Conservation (phyloP, 768 basidiomycete species). For the Lactarius akahatsu region DNA sequence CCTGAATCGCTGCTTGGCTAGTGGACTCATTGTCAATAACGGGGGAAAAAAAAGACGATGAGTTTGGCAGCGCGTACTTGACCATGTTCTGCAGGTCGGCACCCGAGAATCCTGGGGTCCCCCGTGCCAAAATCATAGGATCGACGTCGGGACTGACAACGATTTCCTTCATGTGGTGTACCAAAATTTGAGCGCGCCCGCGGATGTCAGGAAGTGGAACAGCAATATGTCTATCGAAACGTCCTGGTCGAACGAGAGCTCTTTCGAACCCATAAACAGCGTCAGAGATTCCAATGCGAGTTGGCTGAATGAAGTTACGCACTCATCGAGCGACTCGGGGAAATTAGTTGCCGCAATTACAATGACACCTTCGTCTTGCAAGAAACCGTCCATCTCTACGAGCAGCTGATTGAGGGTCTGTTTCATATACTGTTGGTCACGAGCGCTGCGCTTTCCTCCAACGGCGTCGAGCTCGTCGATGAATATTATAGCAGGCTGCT, state of each 20-base stretch:
- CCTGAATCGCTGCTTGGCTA: constrained; percentile 91
- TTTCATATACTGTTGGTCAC: constrained; percentile 87
- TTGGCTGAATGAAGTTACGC: constrained; percentile 34
- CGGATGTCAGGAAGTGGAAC: constrained; percentile 95
- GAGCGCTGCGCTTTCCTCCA: constrained; percentile 80
- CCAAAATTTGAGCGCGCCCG: constrained; percentile 89
- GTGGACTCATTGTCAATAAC: constrained; percentile 2
- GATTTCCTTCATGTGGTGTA: constrained; percentile 87
- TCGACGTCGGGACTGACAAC: constrained; percentile 73
- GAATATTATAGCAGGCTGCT: constrained; percentile 96
- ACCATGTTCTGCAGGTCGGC: constrained; percentile 97
- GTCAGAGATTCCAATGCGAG: not conserved
- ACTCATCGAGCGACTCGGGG: constrained; percentile 91
- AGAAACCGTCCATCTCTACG: constrained; percentile 97
- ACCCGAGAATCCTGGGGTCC: constrained; percentile 94
- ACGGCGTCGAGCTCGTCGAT: constrained; percentile 97
- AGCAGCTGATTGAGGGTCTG: constrained; percentile 95
- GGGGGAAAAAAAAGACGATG: not conserved
- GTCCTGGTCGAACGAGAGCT: constrained; percentile 92
- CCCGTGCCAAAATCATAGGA: constrained; percentile 83
- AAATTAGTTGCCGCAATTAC: constrained; percentile 99
- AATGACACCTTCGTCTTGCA: constrained; percentile 89
- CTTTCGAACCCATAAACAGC: constrained; percentile 40
- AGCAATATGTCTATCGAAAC: constrained; percentile 91
- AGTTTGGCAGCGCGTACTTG: constrained; percentile 60